phyloP scores from a whole-genome alignment of 257 asterid genomes.

The Solanum appendiculatum region DNA sequence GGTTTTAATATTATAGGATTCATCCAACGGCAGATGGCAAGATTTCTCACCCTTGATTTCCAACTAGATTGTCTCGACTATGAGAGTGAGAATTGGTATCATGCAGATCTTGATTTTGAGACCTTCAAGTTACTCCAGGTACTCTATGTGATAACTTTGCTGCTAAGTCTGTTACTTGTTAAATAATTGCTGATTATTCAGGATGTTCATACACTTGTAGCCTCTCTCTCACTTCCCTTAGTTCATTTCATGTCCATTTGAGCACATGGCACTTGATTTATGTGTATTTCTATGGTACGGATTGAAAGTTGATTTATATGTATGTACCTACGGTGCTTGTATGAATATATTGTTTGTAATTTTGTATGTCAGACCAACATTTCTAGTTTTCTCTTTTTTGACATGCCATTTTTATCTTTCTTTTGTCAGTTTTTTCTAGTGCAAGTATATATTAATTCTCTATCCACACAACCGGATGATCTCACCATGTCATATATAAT shows the following conservation, averaged over 20 bases:
- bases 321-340: background rate
- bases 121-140: constrained; percentile 94
- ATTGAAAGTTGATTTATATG: background rate
- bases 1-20: constrained; percentile 77
- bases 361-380: background rate
- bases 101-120: constrained; percentile 96
- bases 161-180: background rate
- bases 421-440: background rate
- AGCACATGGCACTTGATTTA: background rate
- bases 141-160: background rate
- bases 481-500: background rate
- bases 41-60: constrained; percentile 69
- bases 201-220: background rate
- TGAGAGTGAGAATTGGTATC: constrained; percentile 83
- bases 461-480: background rate
- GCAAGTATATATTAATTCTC: background rate
- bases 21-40: constrained; percentile 93
- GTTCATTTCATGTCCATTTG: background rate
- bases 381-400: background rate
- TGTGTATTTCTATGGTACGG: background rate
- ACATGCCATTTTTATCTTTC: background rate
- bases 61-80: constrained; percentile 92
- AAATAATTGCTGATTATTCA: background rate
- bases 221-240: background rate
- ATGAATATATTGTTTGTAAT: background rate